A percentile compares a stretch with the other conserved stretches of the same genome.
Evolutionary conservation across 1,284 basidiomycete species (phyloP).

Genomic region (Nidula niveotomentosa): DNA sequence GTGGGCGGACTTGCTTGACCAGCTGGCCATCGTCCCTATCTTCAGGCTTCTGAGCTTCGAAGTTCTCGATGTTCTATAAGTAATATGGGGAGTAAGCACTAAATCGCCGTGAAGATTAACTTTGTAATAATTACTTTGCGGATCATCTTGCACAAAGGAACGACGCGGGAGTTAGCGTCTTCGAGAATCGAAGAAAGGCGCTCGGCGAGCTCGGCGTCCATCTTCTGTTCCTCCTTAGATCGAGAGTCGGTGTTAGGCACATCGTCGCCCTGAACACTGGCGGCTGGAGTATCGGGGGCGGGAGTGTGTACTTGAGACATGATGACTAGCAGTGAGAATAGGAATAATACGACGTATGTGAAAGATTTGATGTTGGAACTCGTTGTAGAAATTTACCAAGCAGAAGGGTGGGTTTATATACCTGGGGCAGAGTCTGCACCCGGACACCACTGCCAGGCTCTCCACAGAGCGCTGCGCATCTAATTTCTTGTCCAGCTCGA

Average conservation of each 20-base stretch:
- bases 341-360: neutral
- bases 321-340: neutral
- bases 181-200: slow-evolving; percentile 29
- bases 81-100: neutral
- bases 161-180: slow-evolving; percentile 25
- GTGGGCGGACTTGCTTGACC: slow-evolving; percentile 30
- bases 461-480: neutral
- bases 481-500: neutral
- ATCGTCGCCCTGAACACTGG: slow-evolving; percentile 6
- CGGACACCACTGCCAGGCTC: neutral
- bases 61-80: slow-evolving; percentile 29
- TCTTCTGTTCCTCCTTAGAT: slow-evolving; percentile 17
- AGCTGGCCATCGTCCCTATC: slow-evolving; percentile 33
- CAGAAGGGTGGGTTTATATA: neutral
- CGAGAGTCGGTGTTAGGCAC: slow-evolving; percentile 2
- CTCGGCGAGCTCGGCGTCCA: slow-evolving; percentile 26
- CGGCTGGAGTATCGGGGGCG: neutral
- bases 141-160: slow-evolving; percentile 31
- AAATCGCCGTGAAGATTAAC: neutral
- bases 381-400: neutral
- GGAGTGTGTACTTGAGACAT: slow-evolving; percentile 1
- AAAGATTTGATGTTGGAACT: neutral
- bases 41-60: slow-evolving; percentile 29
- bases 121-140: slow-evolving; percentile 21
- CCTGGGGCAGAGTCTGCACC: neutral